phyloP scores from a whole-genome alignment of 768 basidiomycete species.

The Lactarius hengduanensis region DNA sequence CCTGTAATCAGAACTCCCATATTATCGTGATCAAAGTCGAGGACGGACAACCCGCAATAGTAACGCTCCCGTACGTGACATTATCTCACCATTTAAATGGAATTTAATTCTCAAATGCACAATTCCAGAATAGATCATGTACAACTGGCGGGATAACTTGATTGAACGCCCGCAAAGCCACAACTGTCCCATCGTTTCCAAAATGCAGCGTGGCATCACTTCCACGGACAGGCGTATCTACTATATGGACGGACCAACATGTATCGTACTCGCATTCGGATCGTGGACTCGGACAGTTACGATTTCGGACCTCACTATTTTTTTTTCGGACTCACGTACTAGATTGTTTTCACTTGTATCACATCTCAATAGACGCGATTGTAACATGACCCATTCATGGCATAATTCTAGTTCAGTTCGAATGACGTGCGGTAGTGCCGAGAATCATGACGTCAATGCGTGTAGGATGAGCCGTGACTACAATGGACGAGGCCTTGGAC shows the following conservation, averaged over 20 bases:
- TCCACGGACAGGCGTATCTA: conserved; percentile 10
- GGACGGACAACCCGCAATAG: conserved; percentile 42
- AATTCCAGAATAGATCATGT: conserved; percentile 21
- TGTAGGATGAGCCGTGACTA: not conserved
- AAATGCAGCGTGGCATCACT: conserved; percentile 4
- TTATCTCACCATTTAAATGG: no score
- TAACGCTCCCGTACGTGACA: conserved; percentile 57
- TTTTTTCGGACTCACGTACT: conserved; percentile 9
- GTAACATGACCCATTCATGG: not conserved
- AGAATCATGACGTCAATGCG: conserved; percentile 21
- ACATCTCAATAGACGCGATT: conserved; percentile 6
- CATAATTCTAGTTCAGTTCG: conserved; percentile 18
- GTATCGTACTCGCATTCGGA: conserved; percentile 16
- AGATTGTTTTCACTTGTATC: conserved; percentile 21
- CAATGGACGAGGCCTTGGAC: not conserved
- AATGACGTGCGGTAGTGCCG: conserved; percentile 19
- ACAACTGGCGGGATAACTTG: conserved; percentile 14
- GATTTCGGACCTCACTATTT: conserved; percentile 2
- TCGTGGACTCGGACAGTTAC: conserved; percentile 13
- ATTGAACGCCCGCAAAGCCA: not conserved
- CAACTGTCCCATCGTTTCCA: not conserved
- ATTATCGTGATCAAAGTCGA: conserved; percentile 49
- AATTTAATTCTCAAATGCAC: not conserved
- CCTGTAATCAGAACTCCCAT: conserved; percentile 52
- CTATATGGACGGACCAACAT: conserved; percentile 6